These are phyloP conservation scores for Cryptococcus sp. DNA, from an alignment of 1,284 basidiomycete species.

Conservation along the genomic window DNA sequence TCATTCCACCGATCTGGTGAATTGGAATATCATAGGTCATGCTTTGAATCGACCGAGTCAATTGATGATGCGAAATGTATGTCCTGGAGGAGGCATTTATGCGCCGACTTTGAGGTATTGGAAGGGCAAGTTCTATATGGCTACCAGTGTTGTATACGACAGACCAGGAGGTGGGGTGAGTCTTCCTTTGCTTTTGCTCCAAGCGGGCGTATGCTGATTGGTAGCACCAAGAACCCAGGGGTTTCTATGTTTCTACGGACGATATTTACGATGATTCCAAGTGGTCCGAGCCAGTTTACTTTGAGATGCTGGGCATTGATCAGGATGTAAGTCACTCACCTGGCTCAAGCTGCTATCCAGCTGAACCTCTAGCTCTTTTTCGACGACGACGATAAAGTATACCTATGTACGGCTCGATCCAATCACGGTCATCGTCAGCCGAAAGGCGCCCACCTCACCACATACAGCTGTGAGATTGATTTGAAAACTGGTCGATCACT, in stretches of 20 bases:
- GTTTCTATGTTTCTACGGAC: conserved; percentile 26
- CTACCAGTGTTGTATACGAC: conserved; percentile 8
- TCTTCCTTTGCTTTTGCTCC: conserved; percentile 22
- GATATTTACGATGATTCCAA: conserved; percentile 16
- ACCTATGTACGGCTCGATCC: conserved; percentile 3
- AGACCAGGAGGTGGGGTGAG: conserved; percentile 17
- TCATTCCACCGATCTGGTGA: conserved; percentile 20
- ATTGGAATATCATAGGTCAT: conserved; percentile 31
- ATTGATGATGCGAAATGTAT: conserved; percentile 19
- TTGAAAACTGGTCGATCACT: conserved; percentile 12
- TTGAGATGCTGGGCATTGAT: neutral
- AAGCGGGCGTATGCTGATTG: conserved; percentile 15
- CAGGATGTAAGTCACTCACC: neutral
- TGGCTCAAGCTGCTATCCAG: neutral
- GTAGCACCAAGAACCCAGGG: neutral
- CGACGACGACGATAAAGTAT: conserved; percentile 18
- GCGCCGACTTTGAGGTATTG: conserved; percentile 25
- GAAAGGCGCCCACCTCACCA: conserved; percentile 2
- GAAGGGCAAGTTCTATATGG: conserved; percentile 27
- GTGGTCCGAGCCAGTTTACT: conserved; percentile 13
- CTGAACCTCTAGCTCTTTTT: conserved; percentile 13
- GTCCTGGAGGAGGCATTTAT: conserved; percentile 20
- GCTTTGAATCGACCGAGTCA: conserved; percentile 21
- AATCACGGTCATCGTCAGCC: neutral
- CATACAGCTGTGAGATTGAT: conserved; percentile 21